Conservation (phyloP, 2,329 filamentous ascomycete species). For the Coleophoma eucalyptorum region DNA sequence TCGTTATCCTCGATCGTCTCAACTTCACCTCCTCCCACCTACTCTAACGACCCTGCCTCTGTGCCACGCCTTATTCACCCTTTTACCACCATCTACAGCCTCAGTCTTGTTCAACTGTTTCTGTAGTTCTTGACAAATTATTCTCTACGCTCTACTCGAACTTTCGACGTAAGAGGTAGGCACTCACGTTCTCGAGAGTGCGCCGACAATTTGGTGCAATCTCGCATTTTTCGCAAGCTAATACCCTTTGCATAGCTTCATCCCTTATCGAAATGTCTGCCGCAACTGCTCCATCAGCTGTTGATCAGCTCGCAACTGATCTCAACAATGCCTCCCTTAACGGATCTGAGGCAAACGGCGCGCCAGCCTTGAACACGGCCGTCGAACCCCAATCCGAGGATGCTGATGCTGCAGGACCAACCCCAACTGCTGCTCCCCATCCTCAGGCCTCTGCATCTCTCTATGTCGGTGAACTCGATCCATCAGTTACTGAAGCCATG, state of each 20-base stretch:
- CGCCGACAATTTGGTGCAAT: too few relatives aligned
- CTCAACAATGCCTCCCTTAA: conserved; percentile 69
- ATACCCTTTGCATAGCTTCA: conserved; percentile 12
- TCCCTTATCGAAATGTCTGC: conserved; percentile 52
- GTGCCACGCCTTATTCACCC: conserved; percentile 3
- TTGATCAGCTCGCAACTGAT: conserved; percentile 79
- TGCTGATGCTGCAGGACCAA: conserved; percentile 61
- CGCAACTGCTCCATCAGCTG: conserved; percentile 54
- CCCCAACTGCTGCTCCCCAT: conserved; percentile 68
- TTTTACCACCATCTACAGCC: not conserved
- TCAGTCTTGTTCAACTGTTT: not conserved
- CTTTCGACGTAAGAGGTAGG: too few relatives aligned
- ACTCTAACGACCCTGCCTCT: conserved; percentile 10
- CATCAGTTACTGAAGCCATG: conserved; percentile 98
- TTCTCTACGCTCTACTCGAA: not conserved
- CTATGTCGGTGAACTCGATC: conserved; percentile 97
- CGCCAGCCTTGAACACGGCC: conserved; percentile 72
- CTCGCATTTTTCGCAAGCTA: conserved; percentile 1
- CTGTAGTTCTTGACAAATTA: not conserved
- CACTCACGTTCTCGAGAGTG: too few relatives aligned
- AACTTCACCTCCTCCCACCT: conserved; percentile 15
- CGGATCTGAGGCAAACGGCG: conserved; percentile 61
- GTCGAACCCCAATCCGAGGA: conserved; percentile 52
- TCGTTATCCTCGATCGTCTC: conserved; percentile 19
- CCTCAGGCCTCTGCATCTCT: conserved; percentile 95